These are phyloP conservation scores for Colletotrichum somersetense DNA, from an alignment of 2,329 filamentous ascomycete genomes.

Conservation along the genomic window DNA sequence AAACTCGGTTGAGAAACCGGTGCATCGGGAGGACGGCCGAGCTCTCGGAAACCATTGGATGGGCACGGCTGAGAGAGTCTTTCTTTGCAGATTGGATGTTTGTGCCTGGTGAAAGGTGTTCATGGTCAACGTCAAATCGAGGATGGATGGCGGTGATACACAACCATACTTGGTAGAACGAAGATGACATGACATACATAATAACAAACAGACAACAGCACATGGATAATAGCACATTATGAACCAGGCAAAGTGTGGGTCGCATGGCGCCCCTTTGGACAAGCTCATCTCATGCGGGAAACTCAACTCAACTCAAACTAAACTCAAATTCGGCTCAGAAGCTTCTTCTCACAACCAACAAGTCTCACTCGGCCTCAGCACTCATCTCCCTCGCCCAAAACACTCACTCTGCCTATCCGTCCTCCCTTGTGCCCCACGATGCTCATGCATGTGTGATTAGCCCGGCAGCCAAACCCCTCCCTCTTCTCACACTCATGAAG, in stretches of 20 bases:
- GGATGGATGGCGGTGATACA: not conserved
- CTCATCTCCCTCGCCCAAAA: not conserved
- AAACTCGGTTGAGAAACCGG: not conserved
- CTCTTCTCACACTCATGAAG: conserved; percentile 7
- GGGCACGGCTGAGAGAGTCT: too few species aligned
- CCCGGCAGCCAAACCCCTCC: too few species aligned
- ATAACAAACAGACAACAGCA: too few species aligned
- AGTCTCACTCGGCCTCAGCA: conserved; percentile 8
- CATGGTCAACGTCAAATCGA: not conserved
- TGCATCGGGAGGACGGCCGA: not conserved
- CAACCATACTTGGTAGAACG: too few species aligned
- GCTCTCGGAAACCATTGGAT: too few species aligned
- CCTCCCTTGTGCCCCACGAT: not conserved
- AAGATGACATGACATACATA: too few species aligned
- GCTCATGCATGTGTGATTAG: not conserved
- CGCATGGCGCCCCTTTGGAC: not conserved
- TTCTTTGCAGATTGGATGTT: not conserved
- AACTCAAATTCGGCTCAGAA: conserved; percentile 8
- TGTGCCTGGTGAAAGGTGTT: not conserved
- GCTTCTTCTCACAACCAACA: conserved; percentile 21
- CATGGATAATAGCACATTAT: not conserved
- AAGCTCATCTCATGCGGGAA: conserved; percentile 13
- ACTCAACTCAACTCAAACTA: not conserved
- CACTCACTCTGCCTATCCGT: not conserved
- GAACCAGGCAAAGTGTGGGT: not conserved